A percentile compares a stretch with the other conserved stretches of the same genome.
Evolutionary conservation across 2,329 filamentous ascomycete species (phyloP).

Genomic region (Trichoderma simmonsii): DNA sequence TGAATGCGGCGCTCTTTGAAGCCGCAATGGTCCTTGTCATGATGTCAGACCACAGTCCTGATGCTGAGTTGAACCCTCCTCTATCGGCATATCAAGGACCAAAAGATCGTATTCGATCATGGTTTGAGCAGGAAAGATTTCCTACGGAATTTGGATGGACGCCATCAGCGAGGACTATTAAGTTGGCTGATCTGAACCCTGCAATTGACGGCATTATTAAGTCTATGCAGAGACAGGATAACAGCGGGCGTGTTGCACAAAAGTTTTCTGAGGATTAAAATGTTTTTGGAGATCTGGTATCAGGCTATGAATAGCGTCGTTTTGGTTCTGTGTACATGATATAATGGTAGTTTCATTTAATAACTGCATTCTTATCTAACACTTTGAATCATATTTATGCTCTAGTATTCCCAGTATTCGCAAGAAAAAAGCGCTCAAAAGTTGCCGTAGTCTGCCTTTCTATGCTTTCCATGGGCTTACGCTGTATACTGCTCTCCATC

Average conservation of each 20-base stretch:
- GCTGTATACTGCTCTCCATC: neutral
- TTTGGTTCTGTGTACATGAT: conserved; percentile 1
- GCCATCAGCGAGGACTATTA: conserved; percentile 15
- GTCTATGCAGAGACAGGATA: conserved; percentile 1
- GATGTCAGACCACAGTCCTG: conserved; percentile 19
- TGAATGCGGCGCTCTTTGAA: conserved; percentile 12
- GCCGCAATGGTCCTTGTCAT: conserved; percentile 20
- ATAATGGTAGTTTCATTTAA: neutral
- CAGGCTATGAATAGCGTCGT: neutral
- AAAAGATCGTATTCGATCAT: conserved; percentile 19
- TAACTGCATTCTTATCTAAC: neutral
- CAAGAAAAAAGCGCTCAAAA: neutral
- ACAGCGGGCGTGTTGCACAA: neutral
- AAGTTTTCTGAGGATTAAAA: neutral
- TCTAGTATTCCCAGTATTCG: neutral
- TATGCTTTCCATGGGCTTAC: conserved; percentile 1
- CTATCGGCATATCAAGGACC: conserved; percentile 12
- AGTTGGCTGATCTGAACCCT: conserved; percentile 9
- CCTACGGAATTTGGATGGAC: conserved; percentile 21
- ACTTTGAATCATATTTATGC: neutral
- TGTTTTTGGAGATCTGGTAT: neutral
- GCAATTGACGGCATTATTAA: neutral
- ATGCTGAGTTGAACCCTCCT: neutral
- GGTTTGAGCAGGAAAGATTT: conserved; percentile 20
- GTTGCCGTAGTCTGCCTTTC: neutral